Evolutionary conservation across 1,284 basidiomycete species (phyloP), one percentile per base, ranked within the genome.

Genomic region (Cerrena zonata): DNA sequence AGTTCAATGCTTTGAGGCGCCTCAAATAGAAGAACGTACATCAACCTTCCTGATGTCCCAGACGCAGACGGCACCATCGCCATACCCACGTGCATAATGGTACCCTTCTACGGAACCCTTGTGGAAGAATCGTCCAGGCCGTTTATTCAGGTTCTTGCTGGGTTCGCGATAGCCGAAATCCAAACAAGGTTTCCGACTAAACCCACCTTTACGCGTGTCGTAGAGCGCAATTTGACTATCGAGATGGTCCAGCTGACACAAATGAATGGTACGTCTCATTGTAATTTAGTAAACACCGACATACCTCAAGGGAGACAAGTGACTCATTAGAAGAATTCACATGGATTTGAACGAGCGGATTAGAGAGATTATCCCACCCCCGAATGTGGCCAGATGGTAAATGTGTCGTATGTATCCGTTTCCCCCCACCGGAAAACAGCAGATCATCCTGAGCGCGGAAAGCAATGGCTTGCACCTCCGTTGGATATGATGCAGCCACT

Each of bases 31-130:
- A 44, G 15, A 18, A 49, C 41, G 53, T 64, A 49, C 64, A 76
- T 76, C 67, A 45, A 50, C 50, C 43, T 73, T 73, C 15, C 78
- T 69, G 60, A 70, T 74, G 58, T 80, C 78, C 76, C 78, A 81
- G 21, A 77, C 56, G 11, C 69, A 58, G 23, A 79, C 67, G 23
- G 54, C 58, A 11, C 73, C 73, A 56, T 80, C 77, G 42, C 65
- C 59, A 60, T 69, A 75, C 18, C 75, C 74, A 50, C 71, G 73
- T 26, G 65, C 72, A 59, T 78, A 79, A 50, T 73, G 67, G 39
- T 65, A 65, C 50, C 69, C 60, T 53, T 59, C 55, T 30, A 66
- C 52, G 41, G 63, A 62, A 27, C 63, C 65, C 47, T 59, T 64
- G 24, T 54, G 50, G 54, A 47, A 47, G 18, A 25, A 39, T 36